Evolutionary conservation across 768 basidiomycete genomes (phyloP), one percentile per base, ranked within the genome.

Genomic region (Hortiboletus flavorubellus): DNA sequence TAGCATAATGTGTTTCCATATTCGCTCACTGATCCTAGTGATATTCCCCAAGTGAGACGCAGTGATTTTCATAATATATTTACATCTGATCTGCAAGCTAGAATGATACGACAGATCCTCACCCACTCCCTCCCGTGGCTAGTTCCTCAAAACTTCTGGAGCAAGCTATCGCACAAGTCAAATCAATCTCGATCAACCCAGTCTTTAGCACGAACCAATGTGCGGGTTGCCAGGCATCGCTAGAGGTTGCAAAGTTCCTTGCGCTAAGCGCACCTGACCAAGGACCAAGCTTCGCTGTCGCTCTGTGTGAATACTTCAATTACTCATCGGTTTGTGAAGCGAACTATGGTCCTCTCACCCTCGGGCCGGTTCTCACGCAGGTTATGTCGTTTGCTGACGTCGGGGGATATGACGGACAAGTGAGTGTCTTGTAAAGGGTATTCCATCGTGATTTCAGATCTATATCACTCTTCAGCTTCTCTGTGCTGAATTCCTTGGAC

Each of bases 351-450:
- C 59, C 70, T 8, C 67, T 75, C 50, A 77, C 75, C 5, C 65
- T 83, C 16, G 88, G 89, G 0, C 71, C 84, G 4, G 75, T 86
- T 30, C 66, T 89, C 55, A 87, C 89, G 0, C 89, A 91, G 68
- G 86, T 90, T 11, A 58, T 85, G 38, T 81, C 86, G 11, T 85
- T 84, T 57, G 85, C 87, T 8, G 81, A 91, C 62, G 81, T 85
- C 2, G 83, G 82, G 12, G 86, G 87, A 6, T 82, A 81, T 51
- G 89, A 91, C 61, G 89, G 89, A 14, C 85, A 87, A 76, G 85
- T 86, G 59, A 33, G 58, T 37, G 10, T 46, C 49, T 34, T 23
- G 11, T 30, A 11, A 2, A 30, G 18, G 11, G 11, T 39, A 33
- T 5, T 39, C 16, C 33, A 29, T n/a, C n/a, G n/a, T 41, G 23